Evolutionary conservation across 2,329 filamentous ascomycete species (phyloP).

Genomic region (Botrytis pseudocinerea): DNA sequence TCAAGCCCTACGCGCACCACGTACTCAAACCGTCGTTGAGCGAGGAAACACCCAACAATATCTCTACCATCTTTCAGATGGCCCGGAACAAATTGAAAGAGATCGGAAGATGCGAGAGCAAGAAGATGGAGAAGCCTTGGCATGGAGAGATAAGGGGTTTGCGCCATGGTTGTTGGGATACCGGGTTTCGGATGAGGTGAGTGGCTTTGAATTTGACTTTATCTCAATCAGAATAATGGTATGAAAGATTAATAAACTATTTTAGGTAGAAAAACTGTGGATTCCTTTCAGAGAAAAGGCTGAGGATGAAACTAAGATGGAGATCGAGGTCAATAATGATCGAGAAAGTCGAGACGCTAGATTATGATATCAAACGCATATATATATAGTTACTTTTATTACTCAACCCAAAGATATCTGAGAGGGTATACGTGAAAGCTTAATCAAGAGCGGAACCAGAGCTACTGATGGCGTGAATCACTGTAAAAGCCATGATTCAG

Average conservation of each 20-base stretch:
- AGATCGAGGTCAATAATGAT: background rate
- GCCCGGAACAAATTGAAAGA: conserved; percentile 57
- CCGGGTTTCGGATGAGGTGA: conserved; percentile 44
- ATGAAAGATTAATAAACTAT: background rate
- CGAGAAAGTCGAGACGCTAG: background rate
- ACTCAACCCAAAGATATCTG: background rate
- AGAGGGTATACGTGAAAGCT: background rate
- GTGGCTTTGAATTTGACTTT: background rate
- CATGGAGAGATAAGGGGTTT: conserved; percentile 46
- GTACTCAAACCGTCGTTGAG: conserved; percentile 60
- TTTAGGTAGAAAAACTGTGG: background rate
- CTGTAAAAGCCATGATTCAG: background rate
- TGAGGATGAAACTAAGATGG: background rate
- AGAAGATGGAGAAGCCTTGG: conserved; percentile 43
- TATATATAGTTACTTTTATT: background rate
- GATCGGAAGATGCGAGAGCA: conserved; percentile 48
- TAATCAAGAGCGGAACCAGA: background rate
- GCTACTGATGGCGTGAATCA: background rate
- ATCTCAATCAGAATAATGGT: too few species aligned
- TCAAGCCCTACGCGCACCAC: conserved; percentile 56
- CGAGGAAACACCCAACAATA: conserved; percentile 62
- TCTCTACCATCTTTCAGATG: conserved; percentile 56
- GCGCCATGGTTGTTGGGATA: conserved; percentile 46
- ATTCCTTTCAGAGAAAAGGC: background rate
- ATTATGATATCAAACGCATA: background rate